A percentile compares a stretch with the other conserved stretches of the same genome.
Evolutionary conservation across 495 filamentous ascomycete genomes (phyloP).

Genomic region (Amorphotheca resinae): DNA sequence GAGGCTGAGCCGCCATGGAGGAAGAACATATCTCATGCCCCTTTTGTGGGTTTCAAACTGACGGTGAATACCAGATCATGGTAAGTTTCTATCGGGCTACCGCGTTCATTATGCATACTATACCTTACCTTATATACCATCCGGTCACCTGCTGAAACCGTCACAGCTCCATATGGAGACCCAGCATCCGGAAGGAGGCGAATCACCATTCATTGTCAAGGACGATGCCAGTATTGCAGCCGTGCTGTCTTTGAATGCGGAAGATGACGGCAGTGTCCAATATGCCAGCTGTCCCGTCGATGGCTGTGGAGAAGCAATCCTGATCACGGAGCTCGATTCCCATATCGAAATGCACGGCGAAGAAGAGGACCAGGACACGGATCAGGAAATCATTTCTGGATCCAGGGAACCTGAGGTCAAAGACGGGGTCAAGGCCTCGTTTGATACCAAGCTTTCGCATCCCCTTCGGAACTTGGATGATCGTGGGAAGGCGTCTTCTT

Average conservation of each 20-base stretch:
- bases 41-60: constrained; percentile 16
- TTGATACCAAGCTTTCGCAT: constrained; percentile 12
- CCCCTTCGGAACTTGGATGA: constrained; percentile 22
- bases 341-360: constrained; percentile 65
- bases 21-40: constrained; percentile 12
- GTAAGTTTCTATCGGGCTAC: constrained; percentile 3
- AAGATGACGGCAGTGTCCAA: constrained; percentile 25
- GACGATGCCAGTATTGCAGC: constrained; percentile 14
- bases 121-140: background rate
- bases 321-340: constrained; percentile 46
- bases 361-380: constrained; percentile 42
- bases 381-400: constrained; percentile 18
- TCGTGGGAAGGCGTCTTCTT: constrained; percentile 16
- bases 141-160: background rate
- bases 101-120: background rate
- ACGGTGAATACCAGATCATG: constrained; percentile 19
- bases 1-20: constrained; percentile 13
- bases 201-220: constrained; percentile 18
- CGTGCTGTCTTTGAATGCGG: background rate
- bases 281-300: constrained; percentile 58
- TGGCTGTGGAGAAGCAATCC: constrained; percentile 59
- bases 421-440: constrained; percentile 5
- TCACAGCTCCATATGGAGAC: constrained; percentile 17
- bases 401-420: constrained; percentile 10
- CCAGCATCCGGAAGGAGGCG: constrained; percentile 14